These are phyloP conservation scores for Gossypium ekmanianum DNA, from an alignment of 345 rosid genomes.

Conservation along the genomic window DNA sequence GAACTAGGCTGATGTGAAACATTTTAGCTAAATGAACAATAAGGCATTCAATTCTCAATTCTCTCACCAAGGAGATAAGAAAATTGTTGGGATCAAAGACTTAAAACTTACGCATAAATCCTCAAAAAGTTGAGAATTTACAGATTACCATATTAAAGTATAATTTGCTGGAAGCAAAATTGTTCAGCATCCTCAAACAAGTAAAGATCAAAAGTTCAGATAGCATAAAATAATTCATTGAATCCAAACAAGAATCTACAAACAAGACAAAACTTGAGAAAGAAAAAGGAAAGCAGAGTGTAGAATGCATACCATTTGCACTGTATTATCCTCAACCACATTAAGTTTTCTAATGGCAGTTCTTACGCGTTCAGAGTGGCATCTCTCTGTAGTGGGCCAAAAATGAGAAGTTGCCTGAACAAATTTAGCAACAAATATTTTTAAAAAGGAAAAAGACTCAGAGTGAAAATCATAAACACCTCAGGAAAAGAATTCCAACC, in stretches of 20 bases:
- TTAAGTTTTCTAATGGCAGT: constrained; percentile 49
- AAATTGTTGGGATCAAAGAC: too few species aligned
- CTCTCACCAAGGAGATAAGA: not conserved
- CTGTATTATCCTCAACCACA: constrained; percentile 37
- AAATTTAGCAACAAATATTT: constrained; percentile 16
- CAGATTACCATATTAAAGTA: not conserved
- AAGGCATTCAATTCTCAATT: not conserved
- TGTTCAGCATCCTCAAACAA: not conserved
- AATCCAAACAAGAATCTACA: not conserved
- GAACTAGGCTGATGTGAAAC: not conserved
- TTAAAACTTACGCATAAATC: not conserved
- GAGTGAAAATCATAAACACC: not conserved
- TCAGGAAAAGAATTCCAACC: not conserved
- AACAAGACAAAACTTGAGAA: not conserved
- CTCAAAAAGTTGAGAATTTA: not conserved
- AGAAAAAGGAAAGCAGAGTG: not conserved
- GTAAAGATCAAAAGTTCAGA: constrained; percentile 2
- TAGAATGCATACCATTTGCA: constrained; percentile 41
- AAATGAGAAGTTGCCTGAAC: constrained; percentile 47
- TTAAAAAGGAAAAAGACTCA: not conserved
- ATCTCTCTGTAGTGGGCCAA: constrained; percentile 44
- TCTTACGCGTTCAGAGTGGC: constrained; percentile 30
- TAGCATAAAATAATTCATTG: not conserved
- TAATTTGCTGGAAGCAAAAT: not conserved
- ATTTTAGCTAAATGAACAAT: not conserved